Evolutionary conservation across 2,329 filamentous ascomycete genomes (phyloP).

Genomic region (Talaromyces albobiverticillius): DNA sequence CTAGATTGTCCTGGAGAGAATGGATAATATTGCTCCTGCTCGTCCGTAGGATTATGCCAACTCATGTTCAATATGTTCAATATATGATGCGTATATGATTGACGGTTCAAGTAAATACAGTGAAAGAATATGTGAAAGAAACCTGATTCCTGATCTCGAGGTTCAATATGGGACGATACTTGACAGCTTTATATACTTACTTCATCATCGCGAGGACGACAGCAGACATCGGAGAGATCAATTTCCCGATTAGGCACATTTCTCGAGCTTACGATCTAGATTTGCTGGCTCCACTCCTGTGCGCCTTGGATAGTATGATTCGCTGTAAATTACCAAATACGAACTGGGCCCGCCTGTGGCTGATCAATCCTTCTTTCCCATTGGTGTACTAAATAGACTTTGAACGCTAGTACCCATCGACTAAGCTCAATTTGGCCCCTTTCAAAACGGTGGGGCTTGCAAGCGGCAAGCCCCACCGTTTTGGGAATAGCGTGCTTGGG

Average conservation of each 20-base stretch:
- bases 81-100: not conserved
- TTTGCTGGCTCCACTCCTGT: too few relatives aligned
- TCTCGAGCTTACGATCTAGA: not conserved
- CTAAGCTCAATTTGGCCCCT: too few relatives aligned
- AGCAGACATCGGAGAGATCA: not conserved
- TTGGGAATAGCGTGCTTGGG: too few relatives aligned
- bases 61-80: not conserved
- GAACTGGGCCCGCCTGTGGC: too few relatives aligned
- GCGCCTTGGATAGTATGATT: too few relatives aligned
- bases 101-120: not conserved
- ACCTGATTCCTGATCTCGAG: not conserved
- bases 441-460: too few relatives aligned
- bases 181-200: not conserved
- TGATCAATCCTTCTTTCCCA: too few relatives aligned
- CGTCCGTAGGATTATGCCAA: not conserved
- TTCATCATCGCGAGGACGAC: not conserved
- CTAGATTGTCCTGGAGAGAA: not conserved
- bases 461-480: too few relatives aligned
- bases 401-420: too few relatives aligned
- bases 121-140: not conserved
- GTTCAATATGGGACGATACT: not conserved
- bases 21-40: not conserved
- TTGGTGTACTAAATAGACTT: too few relatives aligned
- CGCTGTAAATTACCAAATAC: too few relatives aligned
- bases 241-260: slow-evolving; percentile 11